A percentile compares a stretch with the other conserved stretches of the same genome.
Evolutionary conservation across 2,329 filamentous ascomycete genomes (phyloP).

Genomic region (Epichloe glyceriae): DNA sequence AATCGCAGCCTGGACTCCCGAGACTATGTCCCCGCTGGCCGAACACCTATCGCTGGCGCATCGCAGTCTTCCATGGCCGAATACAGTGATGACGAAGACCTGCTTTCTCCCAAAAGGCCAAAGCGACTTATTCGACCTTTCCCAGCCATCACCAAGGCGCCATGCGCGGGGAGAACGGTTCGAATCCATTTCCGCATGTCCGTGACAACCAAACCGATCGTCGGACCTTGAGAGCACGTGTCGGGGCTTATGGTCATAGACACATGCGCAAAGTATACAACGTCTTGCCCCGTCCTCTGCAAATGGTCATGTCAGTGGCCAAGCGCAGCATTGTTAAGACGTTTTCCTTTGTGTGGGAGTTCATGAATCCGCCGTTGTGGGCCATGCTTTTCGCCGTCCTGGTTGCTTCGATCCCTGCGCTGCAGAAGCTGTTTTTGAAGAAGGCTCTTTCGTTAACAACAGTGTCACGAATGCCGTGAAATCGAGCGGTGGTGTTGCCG

Average conservation of each 20-base stretch:
- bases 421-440: constrained; percentile 81
- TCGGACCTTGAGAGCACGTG: constrained; percentile 15
- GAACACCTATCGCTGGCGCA: constrained; percentile 38
- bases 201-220: constrained; percentile 29
- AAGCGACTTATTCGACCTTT: constrained; percentile 13
- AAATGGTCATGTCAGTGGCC: constrained; percentile 19
- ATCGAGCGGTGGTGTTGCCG: constrained; percentile 80
- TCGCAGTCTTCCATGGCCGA: constrained; percentile 37
- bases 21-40: constrained; percentile 40
- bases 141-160: constrained; percentile 17
- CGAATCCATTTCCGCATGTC: constrained; percentile 50
- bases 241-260: constrained; percentile 12
- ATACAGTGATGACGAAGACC: constrained; percentile 32
- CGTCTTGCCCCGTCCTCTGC: constrained; percentile 29
- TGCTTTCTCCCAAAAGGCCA: constrained; percentile 18
- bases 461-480: constrained; percentile 79
- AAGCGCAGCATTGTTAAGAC: constrained; percentile 30
- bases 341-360: constrained; percentile 63
- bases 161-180: constrained; percentile 27
- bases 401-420: constrained; percentile 71
- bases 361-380: constrained; percentile 98
- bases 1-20: constrained; percentile 29
- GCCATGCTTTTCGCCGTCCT: constrained; percentile 88
- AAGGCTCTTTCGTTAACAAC: constrained; percentile 83
- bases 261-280: constrained; percentile 18